Base-by-base conservation (phyloP, 345 rosid species). In the Pugionium cornutum region DNA sequence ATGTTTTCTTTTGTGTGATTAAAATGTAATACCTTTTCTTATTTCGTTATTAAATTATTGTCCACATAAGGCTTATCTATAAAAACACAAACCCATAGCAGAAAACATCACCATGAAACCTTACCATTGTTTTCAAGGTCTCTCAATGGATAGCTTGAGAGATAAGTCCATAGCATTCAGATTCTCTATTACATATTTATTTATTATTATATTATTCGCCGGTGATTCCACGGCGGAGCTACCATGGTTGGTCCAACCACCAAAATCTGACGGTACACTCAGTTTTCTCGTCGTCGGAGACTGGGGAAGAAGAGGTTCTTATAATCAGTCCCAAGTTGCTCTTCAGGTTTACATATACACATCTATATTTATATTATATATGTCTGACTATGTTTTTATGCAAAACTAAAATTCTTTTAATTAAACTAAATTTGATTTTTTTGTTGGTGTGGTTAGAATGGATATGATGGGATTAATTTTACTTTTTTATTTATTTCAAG, bases 211-310 rank as follows among this genome's bases (percentile, higher is more conserved):
- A 46, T 9, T 67, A 8, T 66, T 7, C 45, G 42, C 32, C 2
- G 37, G 8, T n/a, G 27, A 2, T 34, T 59, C 73, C 48, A 60
- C 35, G 56, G 86, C 86, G 5, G 79, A 82, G 63, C 78, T 84
- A 41, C 70, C 45, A 32, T 70, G 77, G 37, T 57, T 86, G 6
- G 62, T 75, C 26, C 92, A 86, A 37, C 51, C 76, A 10, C 63
- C 56, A 4, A 82, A 86, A 66, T 39, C 37, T 3, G 87, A 86
- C 45, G 85, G 86, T 41, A 73, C 87, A 2, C 80, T 86, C 48
- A 79, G 77, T 69, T 75, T 86, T 73, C 64, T 89, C 60, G 96
- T 89, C 7, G 78, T 84, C 46, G 90, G 96, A 42, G 96, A 89
- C 33, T 89, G 92, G 96, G 96, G 92, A 53, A 77, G 96, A 72